Percentiles rank a stretch among this genome's conserved stretches.
These are phyloP conservation scores for Xylaria digitata DNA, from an alignment of 2,329 filamentous ascomycete species.

Conservation along the genomic window DNA sequence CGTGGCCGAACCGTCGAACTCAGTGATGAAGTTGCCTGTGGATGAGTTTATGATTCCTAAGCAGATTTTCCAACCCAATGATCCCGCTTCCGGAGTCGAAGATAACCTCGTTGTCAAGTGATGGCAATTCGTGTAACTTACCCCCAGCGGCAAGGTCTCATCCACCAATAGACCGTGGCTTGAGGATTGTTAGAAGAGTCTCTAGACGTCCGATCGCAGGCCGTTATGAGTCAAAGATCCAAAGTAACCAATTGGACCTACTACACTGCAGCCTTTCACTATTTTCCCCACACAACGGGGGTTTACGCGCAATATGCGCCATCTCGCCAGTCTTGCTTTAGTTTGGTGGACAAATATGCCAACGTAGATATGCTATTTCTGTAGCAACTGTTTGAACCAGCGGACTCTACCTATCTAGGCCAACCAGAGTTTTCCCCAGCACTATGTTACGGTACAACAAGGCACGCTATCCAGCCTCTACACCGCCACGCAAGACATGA, in stretches of 20 bases:
- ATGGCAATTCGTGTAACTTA: conserved; percentile 65
- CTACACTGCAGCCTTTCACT: conserved; percentile 22
- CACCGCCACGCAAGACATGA: conserved; percentile 43
- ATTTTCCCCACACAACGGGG: conserved; percentile 11
- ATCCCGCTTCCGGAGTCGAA: conserved; percentile 58
- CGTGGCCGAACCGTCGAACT: conserved; percentile 84
- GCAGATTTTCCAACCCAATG: conserved; percentile 73
- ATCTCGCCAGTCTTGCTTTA: conserved; percentile 13
- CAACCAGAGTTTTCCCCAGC: conserved; percentile 14
- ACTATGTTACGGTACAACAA: conserved; percentile 14
- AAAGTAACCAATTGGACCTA: conserved; percentile 24
- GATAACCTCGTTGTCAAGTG: conserved; percentile 69
- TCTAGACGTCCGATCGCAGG: conserved; percentile 27
- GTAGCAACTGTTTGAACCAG: conserved; percentile 21
- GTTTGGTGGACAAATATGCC: conserved; percentile 22
- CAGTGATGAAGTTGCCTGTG: conserved; percentile 85
- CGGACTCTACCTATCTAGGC: conserved; percentile 21
- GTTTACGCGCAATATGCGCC: conserved; percentile 26
- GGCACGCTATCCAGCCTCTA: conserved; percentile 34
- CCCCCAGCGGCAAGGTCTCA: background rate
- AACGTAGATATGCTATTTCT: conserved; percentile 33
- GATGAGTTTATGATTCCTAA: conserved; percentile 96
- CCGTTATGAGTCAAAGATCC: conserved; percentile 27
- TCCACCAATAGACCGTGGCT: conserved; percentile 10
- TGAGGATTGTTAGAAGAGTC: conserved; percentile 9